Base-by-base conservation (phyloP, 371 early-diverging fungal genomes). In the Mucor irregularis region DNA sequence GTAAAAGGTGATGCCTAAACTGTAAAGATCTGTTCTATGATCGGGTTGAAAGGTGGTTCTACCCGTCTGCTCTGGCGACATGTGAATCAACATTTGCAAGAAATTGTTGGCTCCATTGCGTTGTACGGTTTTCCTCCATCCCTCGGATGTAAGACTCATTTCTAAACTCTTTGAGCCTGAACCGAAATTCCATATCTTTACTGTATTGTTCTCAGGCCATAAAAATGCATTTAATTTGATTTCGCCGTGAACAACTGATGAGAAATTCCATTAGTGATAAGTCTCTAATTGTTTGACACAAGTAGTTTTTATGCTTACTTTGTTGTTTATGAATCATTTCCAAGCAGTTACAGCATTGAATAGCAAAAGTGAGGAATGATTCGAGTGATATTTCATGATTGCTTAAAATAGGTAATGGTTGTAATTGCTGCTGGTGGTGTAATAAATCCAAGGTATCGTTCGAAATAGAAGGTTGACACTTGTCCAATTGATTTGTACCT, bases 51-150 rank as follows among this genome's bases (percentile, higher is more conserved):
- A 81, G 39, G 81, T 76, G 13, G 84, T 82, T 39, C 82, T 66
- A 24, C 82, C 82, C 0, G 82, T 84, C 53, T 84, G 85, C 31
- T 84, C 83, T 4, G 84, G 82, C 6, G 81, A 78, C 73, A 82
- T 67, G 49, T 69, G 74, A 14, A 60, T 66, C 9, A 77, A 47
- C 69, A 65, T 69, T 17, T 73, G 71, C 53, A 67, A 59, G 21
- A 71, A 68, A 46, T 65, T 64, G 31, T 49, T 56, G 1, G 71
- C 61, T 0, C 68, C 68, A 24, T 65, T 65, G 9, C 68, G 63
- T 30, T 72, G 68, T 0, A 74, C 57, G 4, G 66, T 64, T 44
- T 77, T 76, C 45, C 77, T 62, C 77, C 78, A 74, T 2, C 74
- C 74, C 56, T 74, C 70, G 14, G 74, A 71, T 1, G 78, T 72